Evolutionary conservation across 169 alveolate genomes (phyloP).

Genomic region (Cryptosporidium andersoni): DNA sequence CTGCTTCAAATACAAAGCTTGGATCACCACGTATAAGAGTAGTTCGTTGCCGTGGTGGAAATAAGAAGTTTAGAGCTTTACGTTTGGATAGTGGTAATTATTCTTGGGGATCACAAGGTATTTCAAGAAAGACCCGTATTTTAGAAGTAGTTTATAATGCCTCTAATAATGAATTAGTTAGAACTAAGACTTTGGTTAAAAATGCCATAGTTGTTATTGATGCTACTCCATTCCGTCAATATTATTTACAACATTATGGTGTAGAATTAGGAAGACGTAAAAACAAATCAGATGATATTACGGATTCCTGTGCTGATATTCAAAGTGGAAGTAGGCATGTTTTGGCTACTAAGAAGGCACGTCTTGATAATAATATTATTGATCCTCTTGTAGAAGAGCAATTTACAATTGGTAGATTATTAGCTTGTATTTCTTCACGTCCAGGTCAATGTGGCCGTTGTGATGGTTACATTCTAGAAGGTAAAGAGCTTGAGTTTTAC

Average conservation of each 20-base stretch:
- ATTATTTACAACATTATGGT: constrained; percentile 90
- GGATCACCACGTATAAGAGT: constrained; percentile 92
- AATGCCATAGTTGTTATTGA: constrained; percentile 97
- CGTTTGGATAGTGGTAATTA: constrained; percentile 97
- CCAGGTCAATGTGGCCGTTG: constrained; percentile 98
- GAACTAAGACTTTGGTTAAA: constrained; percentile 98
- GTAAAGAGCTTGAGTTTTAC: constrained; percentile 97
- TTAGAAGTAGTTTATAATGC: constrained; percentile 98
- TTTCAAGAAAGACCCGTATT: constrained; percentile 91
- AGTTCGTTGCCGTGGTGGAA: constrained; percentile 98
- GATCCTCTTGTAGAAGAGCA: constrained; percentile 92
- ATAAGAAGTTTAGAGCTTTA: constrained; percentile 92
- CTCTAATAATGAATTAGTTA: constrained; percentile 98
- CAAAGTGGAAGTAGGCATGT: constrained; percentile 75
- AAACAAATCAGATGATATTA: constrained; percentile 75
- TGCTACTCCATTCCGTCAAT: constrained; percentile 98
- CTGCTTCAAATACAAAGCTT: constrained; percentile 96
- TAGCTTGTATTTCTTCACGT: constrained; percentile 97
- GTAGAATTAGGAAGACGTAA: constrained; percentile 81
- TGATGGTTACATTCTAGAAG: constrained; percentile 97
- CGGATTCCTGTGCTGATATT: constrained; percentile 72
- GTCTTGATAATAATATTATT: constrained; percentile 75
- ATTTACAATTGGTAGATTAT: constrained; percentile 93
- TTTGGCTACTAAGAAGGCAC: constrained; percentile 78
- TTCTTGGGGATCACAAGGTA: constrained; percentile 95